These are phyloP conservation scores for Aspergillus mulundensis DNA, from an alignment of 495 filamentous ascomycete genomes.

Conservation along the genomic window DNA sequence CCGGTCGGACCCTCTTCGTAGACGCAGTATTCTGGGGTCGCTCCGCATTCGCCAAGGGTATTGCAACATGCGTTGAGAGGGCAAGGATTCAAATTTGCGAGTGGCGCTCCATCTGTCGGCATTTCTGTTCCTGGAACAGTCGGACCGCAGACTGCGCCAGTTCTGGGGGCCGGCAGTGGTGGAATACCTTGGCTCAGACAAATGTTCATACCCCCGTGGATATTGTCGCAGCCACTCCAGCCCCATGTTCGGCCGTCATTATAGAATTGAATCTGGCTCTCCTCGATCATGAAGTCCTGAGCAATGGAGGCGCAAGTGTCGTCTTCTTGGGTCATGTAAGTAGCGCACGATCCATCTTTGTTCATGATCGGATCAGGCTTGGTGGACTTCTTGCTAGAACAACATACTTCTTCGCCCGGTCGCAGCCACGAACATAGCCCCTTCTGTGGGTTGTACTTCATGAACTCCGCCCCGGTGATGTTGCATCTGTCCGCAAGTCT, in stretches of 20 bases:
- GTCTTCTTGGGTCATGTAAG: slow-evolving; percentile 25
- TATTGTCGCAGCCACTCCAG: slow-evolving; percentile 17
- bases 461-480: slow-evolving; percentile 34
- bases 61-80: slow-evolving; percentile 11
- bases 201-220: slow-evolving; percentile 3
- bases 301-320: slow-evolving; percentile 31
- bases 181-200: slow-evolving; percentile 8
- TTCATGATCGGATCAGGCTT: slow-evolving; percentile 36
- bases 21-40: slow-evolving; percentile 9
- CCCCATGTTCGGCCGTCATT: slow-evolving; percentile 25
- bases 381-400: slow-evolving; percentile 34
- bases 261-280: slow-evolving; percentile 24
- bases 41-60: slow-evolving; percentile 4
- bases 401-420: slow-evolving; percentile 43
- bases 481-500: slow-evolving; percentile 37
- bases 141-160: slow-evolving; percentile 8
- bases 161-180: neutral
- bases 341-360: slow-evolving; percentile 38
- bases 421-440: slow-evolving; percentile 33
- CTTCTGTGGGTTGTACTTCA: slow-evolving; percentile 32
- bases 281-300: slow-evolving; percentile 25
- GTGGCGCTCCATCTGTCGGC: neutral
- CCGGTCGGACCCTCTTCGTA: slow-evolving; percentile 5
- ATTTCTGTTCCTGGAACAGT: neutral
- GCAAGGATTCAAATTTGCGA: slow-evolving; percentile 8